Evolutionary conservation across 2,329 filamentous ascomycete genomes (phyloP).

Genomic region (Xylaria sp.): DNA sequence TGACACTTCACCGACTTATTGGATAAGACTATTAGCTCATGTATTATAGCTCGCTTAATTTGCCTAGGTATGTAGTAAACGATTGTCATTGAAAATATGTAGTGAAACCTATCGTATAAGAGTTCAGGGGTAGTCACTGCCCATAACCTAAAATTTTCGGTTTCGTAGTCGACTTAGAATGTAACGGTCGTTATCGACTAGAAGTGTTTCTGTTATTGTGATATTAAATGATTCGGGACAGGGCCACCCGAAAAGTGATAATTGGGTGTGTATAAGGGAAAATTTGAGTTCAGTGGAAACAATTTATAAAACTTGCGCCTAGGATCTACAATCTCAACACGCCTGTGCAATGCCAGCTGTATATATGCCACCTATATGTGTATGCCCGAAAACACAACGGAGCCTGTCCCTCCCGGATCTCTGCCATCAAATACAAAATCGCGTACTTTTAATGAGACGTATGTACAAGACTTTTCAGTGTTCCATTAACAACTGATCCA

Average conservation of each 20-base stretch:
- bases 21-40: background rate
- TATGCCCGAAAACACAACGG: background rate
- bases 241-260: background rate
- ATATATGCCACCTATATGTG: background rate
- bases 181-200: background rate
- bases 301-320: background rate
- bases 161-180: background rate
- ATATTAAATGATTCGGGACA: background rate
- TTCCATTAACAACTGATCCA: conserved; percentile 42
- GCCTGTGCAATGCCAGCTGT: conserved; percentile 4
- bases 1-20: background rate
- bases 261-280: background rate
- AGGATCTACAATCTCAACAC: background rate
- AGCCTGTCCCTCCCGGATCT: background rate
- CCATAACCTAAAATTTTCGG: background rate
- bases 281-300: background rate
- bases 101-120: background rate
- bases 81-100: background rate
- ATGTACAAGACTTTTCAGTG: background rate
- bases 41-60: background rate
- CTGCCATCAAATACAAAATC: background rate
- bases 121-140: background rate
- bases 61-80: background rate
- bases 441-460: background rate
- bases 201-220: background rate